Base-by-base conservation (phyloP, 106 monocot species). In the Dendrobium catenatum region DNA sequence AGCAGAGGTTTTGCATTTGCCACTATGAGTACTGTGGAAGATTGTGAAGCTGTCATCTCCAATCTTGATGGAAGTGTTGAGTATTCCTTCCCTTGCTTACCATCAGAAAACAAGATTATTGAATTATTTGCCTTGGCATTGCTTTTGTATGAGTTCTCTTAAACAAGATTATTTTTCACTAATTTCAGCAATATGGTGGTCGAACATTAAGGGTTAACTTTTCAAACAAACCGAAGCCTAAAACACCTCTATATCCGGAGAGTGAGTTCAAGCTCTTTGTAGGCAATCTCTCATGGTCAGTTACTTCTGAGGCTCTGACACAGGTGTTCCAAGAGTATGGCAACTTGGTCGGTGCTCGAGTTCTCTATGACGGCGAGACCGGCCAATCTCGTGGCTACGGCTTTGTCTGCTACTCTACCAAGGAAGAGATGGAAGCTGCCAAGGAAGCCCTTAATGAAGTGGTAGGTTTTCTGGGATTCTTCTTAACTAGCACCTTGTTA, bases 1-100 rank as follows among this genome's bases (percentile, higher is more conserved):
- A 97, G 97, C 79, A 87, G 97, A 87, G 97, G 97, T 4, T 97
- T 97, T 78, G 96, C 94, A 1, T 97, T 97, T 78, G 97, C 89
- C 0, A 97, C 92, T 31, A 97, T 97, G 97, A 87, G 82, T 79
- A 72, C 87, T 9, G 59, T 86, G 7, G 90, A 94, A 84, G 97
- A 97, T 46, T 94, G 94, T 59, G 90, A 97, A 59, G 55, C 31
- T 26, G 97, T 94, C 76, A 90, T 94, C 68, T 67, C 87, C 55
- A 97, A 94, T 67, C 92, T 97, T 29, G 92, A 97, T 82, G 94
- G 97, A 84, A 88, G 82, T 44, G 94, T 94, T 72, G 72, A 72
- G 72, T 72, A 37, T 16, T 72, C 22, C 29, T n/a, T 31, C 68
- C 31, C 68, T n/a, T 58, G 5, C 58, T 58, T 58, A 17, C 55